Evolutionary conservation across 2,329 filamentous ascomycete species (phyloP), one percentile per base, ranked within the genome.

Genomic region (Ilyonectria sp.): DNA sequence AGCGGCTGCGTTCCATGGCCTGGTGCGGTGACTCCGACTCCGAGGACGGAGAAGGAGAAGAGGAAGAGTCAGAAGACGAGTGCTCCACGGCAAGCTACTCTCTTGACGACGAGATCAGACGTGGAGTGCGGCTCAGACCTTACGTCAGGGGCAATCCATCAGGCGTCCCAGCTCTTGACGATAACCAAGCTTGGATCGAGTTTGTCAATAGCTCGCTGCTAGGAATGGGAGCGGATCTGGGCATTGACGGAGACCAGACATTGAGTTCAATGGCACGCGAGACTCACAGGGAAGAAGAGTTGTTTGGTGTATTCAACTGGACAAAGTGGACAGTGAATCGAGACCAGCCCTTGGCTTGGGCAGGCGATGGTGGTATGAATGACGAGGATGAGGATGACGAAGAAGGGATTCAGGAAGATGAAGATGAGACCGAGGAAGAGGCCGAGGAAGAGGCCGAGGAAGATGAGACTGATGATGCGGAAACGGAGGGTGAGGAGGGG

Each of bases 1-100:
- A 82, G 31, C 72, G 72, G 2, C 76, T 82, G 9, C 76, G 79
- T 6, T 76, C 77, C 29, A 74, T 80, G 72, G 80, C 77, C 31
- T 82, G 79, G 75, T 76, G 72, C 11, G 73, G 74, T 31, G 67
- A 72, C 8, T 54, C 62, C 9, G 65, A 71, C n/a, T 11, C n/a
- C 46, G 74, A 75, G 5, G 40, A 6, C 19, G 73, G 73, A 31
- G 55, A 33, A 7, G 67, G 63, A 15, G 70, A 53, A 13, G 69
- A 73, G 33, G 58, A 63, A 4, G 69, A 71, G 5, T 60, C 65
- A 3, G 71, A 68, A 3, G 71, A 68, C 6, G 35, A 37, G 46
- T 47, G 56, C 4, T 26, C 31, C 2, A 50, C 64, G 7, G 53
- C 58, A 2, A 40, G 63, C 6, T 74, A 76, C 47, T 53, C 67